Evolutionary conservation across 2,329 filamentous ascomycete genomes (phyloP).

Genomic region (Dothistroma septosporum): DNA sequence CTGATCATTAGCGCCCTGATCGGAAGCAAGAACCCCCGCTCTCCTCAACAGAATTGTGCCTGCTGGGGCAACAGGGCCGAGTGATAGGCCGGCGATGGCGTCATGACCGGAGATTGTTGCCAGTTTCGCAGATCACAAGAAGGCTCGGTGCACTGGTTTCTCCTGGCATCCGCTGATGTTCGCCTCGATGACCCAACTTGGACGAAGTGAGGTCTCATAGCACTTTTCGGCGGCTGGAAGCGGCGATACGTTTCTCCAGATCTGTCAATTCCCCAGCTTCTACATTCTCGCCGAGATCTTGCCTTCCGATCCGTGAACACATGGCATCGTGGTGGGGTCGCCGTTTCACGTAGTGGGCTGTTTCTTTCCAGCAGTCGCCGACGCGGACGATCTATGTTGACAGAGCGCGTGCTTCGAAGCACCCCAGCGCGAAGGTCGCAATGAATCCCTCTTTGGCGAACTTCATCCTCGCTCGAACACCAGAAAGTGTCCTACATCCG

Average conservation of each 20-base stretch:
- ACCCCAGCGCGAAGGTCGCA: neutral
- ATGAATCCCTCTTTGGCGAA: conserved; percentile 33
- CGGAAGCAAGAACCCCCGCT: conserved; percentile 10
- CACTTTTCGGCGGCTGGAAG: neutral
- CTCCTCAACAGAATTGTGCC: neutral
- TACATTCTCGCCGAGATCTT: neutral
- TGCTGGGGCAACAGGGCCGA: neutral
- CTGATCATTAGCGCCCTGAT: conserved; percentile 2
- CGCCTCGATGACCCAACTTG: neutral
- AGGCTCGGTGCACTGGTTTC: conserved; percentile 4
- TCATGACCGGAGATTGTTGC: conserved; percentile 7
- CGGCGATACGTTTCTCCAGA: neutral
- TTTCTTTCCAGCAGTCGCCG: neutral
- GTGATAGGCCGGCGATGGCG: conserved; percentile 2
- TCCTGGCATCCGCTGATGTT: neutral
- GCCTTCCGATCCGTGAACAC: neutral
- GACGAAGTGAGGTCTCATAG: neutral
- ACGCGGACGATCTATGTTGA: neutral
- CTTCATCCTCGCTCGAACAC: conserved; percentile 29
- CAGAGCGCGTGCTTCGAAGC: neutral
- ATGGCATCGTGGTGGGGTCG: neutral
- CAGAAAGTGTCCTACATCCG: conserved; percentile 28
- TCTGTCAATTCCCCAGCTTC: neutral
- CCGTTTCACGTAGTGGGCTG: neutral
- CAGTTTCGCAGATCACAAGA: neutral